Percentiles rank a stretch among this genome's conserved stretches.
These are phyloP conservation scores for Fraxinus albicans DNA, from an alignment of 305 asterid species.

Conservation along the genomic window DNA sequence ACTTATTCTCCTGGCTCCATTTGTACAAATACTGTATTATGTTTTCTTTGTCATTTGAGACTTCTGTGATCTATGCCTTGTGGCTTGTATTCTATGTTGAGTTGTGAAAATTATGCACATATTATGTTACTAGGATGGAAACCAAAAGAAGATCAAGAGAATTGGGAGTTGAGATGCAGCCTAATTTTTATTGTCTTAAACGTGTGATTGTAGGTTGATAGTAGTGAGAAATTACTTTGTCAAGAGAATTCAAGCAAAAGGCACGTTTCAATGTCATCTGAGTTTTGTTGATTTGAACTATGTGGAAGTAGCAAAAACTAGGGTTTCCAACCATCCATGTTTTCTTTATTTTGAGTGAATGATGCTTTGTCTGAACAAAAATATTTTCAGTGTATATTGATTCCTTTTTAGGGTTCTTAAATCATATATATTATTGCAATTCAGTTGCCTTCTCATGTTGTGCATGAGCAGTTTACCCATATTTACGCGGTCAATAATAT, in stretches of 20 bases:
- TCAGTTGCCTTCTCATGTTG: neutral
- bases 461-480: neutral
- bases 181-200: neutral
- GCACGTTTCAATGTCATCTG: neutral
- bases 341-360: neutral
- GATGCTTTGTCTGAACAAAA: neutral
- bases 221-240: neutral
- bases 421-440: neutral
- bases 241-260: neutral
- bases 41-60: slow-evolving; percentile 1
- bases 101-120: neutral
- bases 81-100: neutral
- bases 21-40: neutral
- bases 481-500: neutral
- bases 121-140: neutral
- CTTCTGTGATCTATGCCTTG: slow-evolving; percentile 11
- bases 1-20: neutral
- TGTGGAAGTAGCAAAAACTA: neutral
- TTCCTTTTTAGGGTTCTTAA: neutral
- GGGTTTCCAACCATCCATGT: neutral
- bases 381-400: neutral
- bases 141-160: neutral
- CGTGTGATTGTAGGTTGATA: neutral
- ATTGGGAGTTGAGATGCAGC: neutral
- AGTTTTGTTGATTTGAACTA: neutral